Evolutionary conservation across 805 yeast species (phyloP).

Genomic region (Kluyveromyces aestuarii): DNA sequence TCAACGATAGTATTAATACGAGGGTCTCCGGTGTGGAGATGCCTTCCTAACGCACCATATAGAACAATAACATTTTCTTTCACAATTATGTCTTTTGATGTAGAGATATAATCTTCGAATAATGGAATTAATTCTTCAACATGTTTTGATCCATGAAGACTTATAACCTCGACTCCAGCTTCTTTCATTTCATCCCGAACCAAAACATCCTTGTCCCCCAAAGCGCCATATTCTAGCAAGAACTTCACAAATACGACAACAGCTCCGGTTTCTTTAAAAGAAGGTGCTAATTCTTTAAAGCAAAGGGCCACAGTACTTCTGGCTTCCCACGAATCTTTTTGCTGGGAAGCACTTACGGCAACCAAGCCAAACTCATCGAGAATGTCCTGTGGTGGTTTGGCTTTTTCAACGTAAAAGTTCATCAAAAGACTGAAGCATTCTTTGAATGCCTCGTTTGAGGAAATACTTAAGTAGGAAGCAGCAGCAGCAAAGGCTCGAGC

Average conservation of each 20-base stretch:
- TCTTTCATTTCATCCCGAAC: constrained; percentile 81
- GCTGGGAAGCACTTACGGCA: constrained; percentile 48
- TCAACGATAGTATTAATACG: constrained; percentile 60
- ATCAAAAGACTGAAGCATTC: constrained; percentile 38
- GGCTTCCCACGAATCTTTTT: constrained; percentile 74
- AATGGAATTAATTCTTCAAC: constrained; percentile 73
- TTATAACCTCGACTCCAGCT: constrained; percentile 74
- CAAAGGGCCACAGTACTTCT: constrained; percentile 76
- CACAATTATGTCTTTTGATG: constrained; percentile 35
- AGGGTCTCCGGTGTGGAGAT: constrained; percentile 56
- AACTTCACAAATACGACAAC: constrained; percentile 53
- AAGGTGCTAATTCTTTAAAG: constrained; percentile 45
- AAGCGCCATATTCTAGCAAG: constrained; percentile 50
- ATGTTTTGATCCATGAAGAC: constrained; percentile 50
- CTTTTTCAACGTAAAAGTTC: constrained; percentile 46
- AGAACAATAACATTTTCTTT: constrained; percentile 76
- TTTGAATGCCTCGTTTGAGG: constrained; percentile 21
- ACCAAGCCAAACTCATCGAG: constrained; percentile 75
- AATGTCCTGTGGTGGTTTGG: constrained; percentile 67
- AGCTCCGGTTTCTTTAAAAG: constrained; percentile 28
- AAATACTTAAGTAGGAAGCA: constrained; percentile 28
- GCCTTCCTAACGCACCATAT: constrained; percentile 87
- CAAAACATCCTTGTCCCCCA: constrained; percentile 63
- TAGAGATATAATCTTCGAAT: constrained; percentile 57
- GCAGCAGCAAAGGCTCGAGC: constrained; percentile 61